phyloP scores from a whole-genome alignment of 805 yeast genomes.

The Saccharomycopsis selenospora region DNA sequence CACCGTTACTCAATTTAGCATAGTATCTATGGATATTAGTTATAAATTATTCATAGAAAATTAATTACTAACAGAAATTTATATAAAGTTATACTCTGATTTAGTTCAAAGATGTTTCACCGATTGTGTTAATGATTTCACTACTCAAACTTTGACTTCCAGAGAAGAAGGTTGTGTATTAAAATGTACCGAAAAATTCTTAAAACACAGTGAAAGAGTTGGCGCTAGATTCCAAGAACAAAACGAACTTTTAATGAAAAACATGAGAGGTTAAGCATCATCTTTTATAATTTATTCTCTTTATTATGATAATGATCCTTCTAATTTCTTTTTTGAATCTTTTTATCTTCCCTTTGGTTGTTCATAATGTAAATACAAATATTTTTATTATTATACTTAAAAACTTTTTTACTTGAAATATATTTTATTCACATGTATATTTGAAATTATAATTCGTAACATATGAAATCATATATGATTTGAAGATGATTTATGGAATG shows the following conservation, averaged over 20 bases:
- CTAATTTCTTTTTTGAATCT: too few relatives aligned
- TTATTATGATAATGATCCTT: too few relatives aligned
- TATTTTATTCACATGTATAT: too few relatives aligned
- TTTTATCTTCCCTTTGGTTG: too few relatives aligned
- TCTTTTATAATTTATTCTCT: too few relatives aligned
- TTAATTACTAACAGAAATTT: conserved; percentile 4
- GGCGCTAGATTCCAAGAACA: conserved; percentile 99
- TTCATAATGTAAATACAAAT: too few relatives aligned
- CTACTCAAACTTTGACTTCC: conserved; percentile 77
- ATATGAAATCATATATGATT: too few relatives aligned
- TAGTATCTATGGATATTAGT: background rate
- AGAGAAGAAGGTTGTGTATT: conserved; percentile 82
- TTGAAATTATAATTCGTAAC: too few relatives aligned
- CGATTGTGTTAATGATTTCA: conserved; percentile 98
- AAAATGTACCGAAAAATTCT: conserved; percentile 94
- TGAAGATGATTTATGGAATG: too few relatives aligned
- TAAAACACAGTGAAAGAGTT: conserved; percentile 96
- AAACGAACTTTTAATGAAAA: conserved; percentile 74
- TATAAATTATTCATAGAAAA: background rate
- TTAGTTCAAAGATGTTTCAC: conserved; percentile 94
- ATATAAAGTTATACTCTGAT: conserved; percentile 62
- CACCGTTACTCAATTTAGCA: background rate
- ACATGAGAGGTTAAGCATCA: conserved; percentile 35
- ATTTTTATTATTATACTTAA: too few relatives aligned
- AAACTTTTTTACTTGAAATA: too few relatives aligned